Percentiles rank a stretch among this genome's conserved stretches.
Conservation (phyloP, 2,329 filamentous ascomycete genomes). For the Trichoderma asperellum region DNA sequence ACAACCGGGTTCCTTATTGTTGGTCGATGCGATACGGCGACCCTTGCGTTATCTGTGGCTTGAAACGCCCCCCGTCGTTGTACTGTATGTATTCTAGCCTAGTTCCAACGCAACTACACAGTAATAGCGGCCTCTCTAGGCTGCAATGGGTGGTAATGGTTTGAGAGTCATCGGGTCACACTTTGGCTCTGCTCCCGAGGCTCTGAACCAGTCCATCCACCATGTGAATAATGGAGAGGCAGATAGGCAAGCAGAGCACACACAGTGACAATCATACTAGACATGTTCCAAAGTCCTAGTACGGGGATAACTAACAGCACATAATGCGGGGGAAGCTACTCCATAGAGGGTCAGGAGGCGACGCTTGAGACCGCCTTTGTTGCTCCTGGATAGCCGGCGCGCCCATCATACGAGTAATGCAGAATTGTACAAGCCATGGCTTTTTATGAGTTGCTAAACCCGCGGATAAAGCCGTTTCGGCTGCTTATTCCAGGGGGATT, state of each 20-base stretch:
- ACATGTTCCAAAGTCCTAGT: neutral
- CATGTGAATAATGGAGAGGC: slow-evolving; percentile 10
- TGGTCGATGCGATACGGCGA: neutral
- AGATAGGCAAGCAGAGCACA: neutral
- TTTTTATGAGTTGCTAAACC: neutral
- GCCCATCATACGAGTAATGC: slow-evolving; percentile 4
- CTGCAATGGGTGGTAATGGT: neutral
- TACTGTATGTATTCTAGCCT: neutral
- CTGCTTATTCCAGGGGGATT: neutral
- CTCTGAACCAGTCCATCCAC: neutral
- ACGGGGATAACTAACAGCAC: neutral
- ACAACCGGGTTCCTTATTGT: slow-evolving; percentile 10
- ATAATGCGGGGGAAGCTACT: neutral
- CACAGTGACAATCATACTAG: too few species aligned
- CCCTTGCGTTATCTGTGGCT: slow-evolving; percentile 24
- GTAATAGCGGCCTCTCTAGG: slow-evolving; percentile 1
- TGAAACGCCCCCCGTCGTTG: neutral
- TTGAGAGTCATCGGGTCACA: slow-evolving; percentile 18
- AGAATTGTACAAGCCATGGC: neutral
- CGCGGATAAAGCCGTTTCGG: neutral
- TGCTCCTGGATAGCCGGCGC: neutral
- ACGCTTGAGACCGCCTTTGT: slow-evolving; percentile 18
- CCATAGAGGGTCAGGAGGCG: neutral
- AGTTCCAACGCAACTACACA: neutral
- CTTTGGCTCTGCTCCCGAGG: slow-evolving; percentile 9